Conservation (phyloP, 2,329 filamentous ascomycete species). For the Leptoxyphium fumago region DNA sequence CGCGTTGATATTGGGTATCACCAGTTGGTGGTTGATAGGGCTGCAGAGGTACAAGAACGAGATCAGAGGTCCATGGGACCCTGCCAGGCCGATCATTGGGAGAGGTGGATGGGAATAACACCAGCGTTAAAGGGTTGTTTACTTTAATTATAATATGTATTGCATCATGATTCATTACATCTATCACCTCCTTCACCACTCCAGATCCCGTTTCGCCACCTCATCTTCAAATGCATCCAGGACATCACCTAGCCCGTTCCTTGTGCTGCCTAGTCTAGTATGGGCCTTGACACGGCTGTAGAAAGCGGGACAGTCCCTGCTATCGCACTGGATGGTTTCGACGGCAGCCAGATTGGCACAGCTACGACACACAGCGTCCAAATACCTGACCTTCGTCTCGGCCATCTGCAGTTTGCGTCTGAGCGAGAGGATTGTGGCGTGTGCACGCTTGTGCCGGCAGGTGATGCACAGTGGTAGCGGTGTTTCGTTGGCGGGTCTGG, state of each 20-base stretch:
- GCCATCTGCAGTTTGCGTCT: constrained; percentile 45
- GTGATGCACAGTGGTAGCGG: constrained; percentile 39
- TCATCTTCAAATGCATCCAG: constrained; percentile 26
- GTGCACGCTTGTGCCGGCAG: constrained; percentile 37
- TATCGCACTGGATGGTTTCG: constrained; percentile 77
- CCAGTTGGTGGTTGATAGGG: constrained; percentile 95
- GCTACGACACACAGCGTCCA: constrained; percentile 60
- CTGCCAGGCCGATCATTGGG: constrained; percentile 74
- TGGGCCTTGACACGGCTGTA: constrained; percentile 58
- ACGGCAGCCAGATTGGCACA: constrained; percentile 60
- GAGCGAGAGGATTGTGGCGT: constrained; percentile 51
- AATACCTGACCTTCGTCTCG: constrained; percentile 48
- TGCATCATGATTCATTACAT: too few species aligned
- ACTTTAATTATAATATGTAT: too few species aligned
- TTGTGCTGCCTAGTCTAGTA: constrained; percentile 28
- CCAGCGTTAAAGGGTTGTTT: too few species aligned
- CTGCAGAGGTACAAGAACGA: constrained; percentile 99
- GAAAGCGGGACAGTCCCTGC: constrained; percentile 83
- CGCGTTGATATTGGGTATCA: constrained; percentile 72
- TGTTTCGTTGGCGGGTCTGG: constrained; percentile 3
- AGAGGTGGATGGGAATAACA: constrained; percentile 32
- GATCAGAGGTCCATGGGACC: constrained; percentile 95
- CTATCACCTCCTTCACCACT: neutral
- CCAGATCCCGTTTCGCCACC: constrained; percentile 6
- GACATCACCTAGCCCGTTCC: constrained; percentile 25